Percentiles rank a stretch among this genome's conserved stretches.
Conservation (phyloP, 2,329 filamentous ascomycete species). For the Xylaria sp. region DNA sequence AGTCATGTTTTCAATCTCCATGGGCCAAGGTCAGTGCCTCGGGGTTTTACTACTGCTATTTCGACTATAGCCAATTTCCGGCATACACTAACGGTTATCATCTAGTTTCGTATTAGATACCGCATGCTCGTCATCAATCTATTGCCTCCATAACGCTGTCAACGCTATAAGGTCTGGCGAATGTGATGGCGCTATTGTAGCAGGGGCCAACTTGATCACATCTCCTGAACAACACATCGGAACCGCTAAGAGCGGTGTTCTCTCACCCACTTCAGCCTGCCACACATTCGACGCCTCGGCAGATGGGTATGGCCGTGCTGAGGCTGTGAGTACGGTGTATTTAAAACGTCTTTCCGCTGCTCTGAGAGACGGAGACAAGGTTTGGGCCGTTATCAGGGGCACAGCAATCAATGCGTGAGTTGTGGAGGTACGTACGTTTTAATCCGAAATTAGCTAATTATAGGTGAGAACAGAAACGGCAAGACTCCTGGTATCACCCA, state of each 20-base stretch:
- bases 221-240: constrained; percentile 30
- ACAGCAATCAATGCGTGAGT: constrained; percentile 30
- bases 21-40: constrained; percentile 42
- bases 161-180: constrained; percentile 26
- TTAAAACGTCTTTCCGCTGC: constrained; percentile 52
- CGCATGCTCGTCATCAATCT: constrained; percentile 42
- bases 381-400: constrained; percentile 26
- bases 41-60: neutral
- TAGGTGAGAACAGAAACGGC: constrained; percentile 46
- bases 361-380: constrained; percentile 34
- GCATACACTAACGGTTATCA: too few relatives aligned
- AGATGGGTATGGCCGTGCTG: constrained; percentile 58
- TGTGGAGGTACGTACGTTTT: too few relatives aligned
- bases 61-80: too few relatives aligned
- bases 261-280: constrained; percentile 45
- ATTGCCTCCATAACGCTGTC: constrained; percentile 32
- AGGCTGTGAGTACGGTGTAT: constrained; percentile 51
- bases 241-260: constrained; percentile 37
- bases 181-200: constrained; percentile 36
- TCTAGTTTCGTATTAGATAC: constrained; percentile 38
- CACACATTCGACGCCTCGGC: constrained; percentile 50
- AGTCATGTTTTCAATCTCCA: constrained; percentile 40
- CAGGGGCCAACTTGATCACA: constrained; percentile 34
- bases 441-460: neutral
- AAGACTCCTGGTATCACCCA: constrained; percentile 51